Evolutionary conservation across 1,284 basidiomycete species (phyloP), one percentile per base, ranked within the genome.

Genomic region (Trichosporon asahii): DNA sequence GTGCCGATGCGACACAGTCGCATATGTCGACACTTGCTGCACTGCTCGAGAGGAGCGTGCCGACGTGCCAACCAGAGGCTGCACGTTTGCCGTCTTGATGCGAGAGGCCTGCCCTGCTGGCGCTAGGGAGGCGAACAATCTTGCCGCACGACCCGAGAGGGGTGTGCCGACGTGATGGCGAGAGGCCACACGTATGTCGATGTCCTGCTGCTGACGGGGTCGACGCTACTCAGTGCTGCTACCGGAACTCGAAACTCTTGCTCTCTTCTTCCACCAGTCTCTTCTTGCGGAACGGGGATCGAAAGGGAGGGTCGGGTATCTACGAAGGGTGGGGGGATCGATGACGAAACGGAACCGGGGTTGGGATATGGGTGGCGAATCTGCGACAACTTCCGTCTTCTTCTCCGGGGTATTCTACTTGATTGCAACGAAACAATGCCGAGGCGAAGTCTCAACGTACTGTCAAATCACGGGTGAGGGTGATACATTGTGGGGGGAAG

Each of bases 371-470:
- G 49, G 49, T 53, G 49, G 49, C 49, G 49, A 53, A 53, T 53
- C n/a, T 53, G n/a, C 49, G n/a, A 21, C 46, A 14, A 40, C 37
- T 18, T n/a, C n/a, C 18, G 2, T 44, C 6, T 2, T 23, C 21
- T 53, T 53, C 49, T 53, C 49, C 49, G 49, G 44, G 49, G 49
- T 53, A 46, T 46, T 7, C 49, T 53, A 53, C 49, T 53, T 53
- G 49, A 53, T 21, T 53, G 49, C 49, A 53, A 53, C 49, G 49
- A 53, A 53, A 53, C 49, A 11, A 53, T 53, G 49, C 49, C 49
- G 49, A 53, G 49, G 49, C 49, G 49, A 53, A 53, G 49, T 53
- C 49, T 53, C 49, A 25, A 53, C 49, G 49, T 53, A 53, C 49
- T 53, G 49, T 53, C 49, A 53, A 53, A 25, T 46, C 49, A 25